phyloP scores from a whole-genome alignment of 2,329 filamentous ascomycete genomes.

The Rugonectria rugulosa region DNA sequence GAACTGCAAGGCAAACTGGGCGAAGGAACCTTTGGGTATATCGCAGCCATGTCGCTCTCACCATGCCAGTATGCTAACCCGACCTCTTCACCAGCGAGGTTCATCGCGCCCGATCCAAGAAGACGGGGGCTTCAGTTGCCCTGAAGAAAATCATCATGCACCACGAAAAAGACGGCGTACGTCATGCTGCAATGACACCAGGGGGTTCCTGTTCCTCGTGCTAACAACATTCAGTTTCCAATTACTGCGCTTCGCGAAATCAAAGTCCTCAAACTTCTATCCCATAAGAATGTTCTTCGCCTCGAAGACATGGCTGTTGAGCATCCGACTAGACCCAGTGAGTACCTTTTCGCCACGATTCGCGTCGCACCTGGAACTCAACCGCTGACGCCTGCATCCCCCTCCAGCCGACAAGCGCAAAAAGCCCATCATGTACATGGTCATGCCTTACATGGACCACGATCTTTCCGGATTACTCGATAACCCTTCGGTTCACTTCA shows the following conservation, averaged over 20 bases:
- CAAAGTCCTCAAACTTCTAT: conserved; percentile 95
- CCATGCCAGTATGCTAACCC: conserved; percentile 9
- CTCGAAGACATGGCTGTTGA: conserved; percentile 98
- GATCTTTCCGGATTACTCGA: conserved; percentile 97
- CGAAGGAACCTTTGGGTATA: conserved; percentile 92
- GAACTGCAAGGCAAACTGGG: conserved; percentile 84
- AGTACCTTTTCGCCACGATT: conserved; percentile 32
- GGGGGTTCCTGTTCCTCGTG: neutral
- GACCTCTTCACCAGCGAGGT: conserved; percentile 70
- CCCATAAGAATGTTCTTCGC: conserved; percentile 84
- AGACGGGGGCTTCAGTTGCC: conserved; percentile 78
- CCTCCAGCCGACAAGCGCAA: conserved; percentile 76
- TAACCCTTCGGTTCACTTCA: conserved; percentile 88
- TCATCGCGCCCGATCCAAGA: conserved; percentile 83
- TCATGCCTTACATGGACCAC: conserved; percentile 98
- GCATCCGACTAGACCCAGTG: conserved; percentile 68
- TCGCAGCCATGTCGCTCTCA: conserved; percentile 24
- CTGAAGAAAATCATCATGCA: conserved; percentile 99
- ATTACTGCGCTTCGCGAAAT: conserved; percentile 98
- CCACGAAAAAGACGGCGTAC: conserved; percentile 94
- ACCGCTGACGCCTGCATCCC: conserved; percentile 15
- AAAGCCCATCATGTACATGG: conserved; percentile 95
- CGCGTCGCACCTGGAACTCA: neutral
- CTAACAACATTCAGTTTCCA: conserved; percentile 71
- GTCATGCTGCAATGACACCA: conserved; percentile 40